phyloP scores from a whole-genome alignment of 768 basidiomycete genomes.

The Lentinula raphanica region DNA sequence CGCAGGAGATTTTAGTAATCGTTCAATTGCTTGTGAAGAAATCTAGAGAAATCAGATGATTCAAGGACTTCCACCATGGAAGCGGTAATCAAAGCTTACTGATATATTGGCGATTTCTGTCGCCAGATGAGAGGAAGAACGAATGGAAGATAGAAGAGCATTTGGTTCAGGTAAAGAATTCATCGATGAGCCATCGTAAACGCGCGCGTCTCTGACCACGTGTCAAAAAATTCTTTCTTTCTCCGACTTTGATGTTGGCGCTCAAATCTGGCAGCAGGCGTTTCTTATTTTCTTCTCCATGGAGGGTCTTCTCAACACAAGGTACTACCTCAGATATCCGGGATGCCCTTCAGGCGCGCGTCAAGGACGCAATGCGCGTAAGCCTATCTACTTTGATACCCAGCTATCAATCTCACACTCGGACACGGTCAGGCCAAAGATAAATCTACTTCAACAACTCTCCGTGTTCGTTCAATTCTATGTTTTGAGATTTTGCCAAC shows the following conservation, averaged over 20 bases:
- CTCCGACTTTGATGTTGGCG: background rate
- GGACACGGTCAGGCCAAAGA: conserved; percentile 44
- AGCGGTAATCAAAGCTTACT: conserved; percentile 32
- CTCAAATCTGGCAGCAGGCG: background rate
- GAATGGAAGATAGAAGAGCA: conserved; percentile 46
- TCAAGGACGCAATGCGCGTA: conserved; percentile 71
- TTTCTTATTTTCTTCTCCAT: background rate
- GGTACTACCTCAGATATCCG: conserved; percentile 42
- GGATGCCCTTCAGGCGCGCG: conserved; percentile 40
- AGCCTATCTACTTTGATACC: conserved; percentile 4
- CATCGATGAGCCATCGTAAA: background rate
- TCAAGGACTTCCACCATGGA: too few species aligned
- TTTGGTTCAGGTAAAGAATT: conserved; percentile 33
- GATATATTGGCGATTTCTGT: conserved; percentile 43
- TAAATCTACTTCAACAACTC: conserved; percentile 46
- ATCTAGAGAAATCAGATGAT: conserved; percentile 38
- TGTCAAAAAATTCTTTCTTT: background rate
- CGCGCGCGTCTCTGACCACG: background rate
- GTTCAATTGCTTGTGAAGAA: conserved; percentile 46
- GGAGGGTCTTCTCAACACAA: background rate
- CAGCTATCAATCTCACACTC: background rate
- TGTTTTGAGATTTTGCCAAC: too few species aligned
- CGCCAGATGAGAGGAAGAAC: conserved; percentile 44
- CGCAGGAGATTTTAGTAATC: conserved; percentile 58
- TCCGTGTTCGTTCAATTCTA: conserved; percentile 55